Base-by-base conservation (phyloP, 2,329 filamentous ascomycete genomes). In the Laburnicola sp. region DNA sequence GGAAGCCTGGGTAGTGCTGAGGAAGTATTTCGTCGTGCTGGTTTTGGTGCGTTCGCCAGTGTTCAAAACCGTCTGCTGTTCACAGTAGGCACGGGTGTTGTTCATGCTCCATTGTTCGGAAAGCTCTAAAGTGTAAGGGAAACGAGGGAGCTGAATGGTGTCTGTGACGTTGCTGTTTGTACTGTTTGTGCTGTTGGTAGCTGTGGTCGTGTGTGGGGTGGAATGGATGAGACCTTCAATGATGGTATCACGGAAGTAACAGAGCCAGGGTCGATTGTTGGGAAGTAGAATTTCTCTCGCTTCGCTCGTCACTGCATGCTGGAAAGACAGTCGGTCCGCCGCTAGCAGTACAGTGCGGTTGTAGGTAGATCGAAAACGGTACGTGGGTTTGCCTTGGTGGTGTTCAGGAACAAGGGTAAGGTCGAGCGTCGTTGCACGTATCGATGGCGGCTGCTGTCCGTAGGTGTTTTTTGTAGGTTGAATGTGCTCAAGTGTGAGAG, bases 91-190 rank as follows among this genome's bases (percentile, higher is more conserved):
- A 1, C 23, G 43, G 25, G 54, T 61, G 3, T 49, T 56, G 16
- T 58, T 51, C 6, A 55, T 43, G 16, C 34, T n/a, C 27, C 51
- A 54, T 16, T 60, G 50, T 45, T 70, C 67, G 9, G 56, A 44
- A 9, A 70, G 47, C 35, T 63, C 62, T 25, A 68, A 6, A n/a
- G 50, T 51, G 48, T 63, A 65, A 1, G 67, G 66, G 5, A 68
- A 45, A 49, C 6, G 51, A 37, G 21, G 27, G 22, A 51, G 42
- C 9, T 28, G 30, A 27, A 25, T 27, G 34, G 39, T 4, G 10
- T 42, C 25, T 41, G 32, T 22, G 38, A 11, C 11, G 39, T 55
- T 23, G 2, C 6, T 37, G 9, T 25, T 46, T 2, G 28, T 9
- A 11, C 4, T 45, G 8, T n/a, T n/a, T n/a, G n/a, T n/a, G n/a